Evolutionary conservation across 2,329 filamentous ascomycete species (phyloP), one percentile per base, ranked within the genome.

Genomic region (Ophiognomonia clavigignenti-juglandacearum): DNA sequence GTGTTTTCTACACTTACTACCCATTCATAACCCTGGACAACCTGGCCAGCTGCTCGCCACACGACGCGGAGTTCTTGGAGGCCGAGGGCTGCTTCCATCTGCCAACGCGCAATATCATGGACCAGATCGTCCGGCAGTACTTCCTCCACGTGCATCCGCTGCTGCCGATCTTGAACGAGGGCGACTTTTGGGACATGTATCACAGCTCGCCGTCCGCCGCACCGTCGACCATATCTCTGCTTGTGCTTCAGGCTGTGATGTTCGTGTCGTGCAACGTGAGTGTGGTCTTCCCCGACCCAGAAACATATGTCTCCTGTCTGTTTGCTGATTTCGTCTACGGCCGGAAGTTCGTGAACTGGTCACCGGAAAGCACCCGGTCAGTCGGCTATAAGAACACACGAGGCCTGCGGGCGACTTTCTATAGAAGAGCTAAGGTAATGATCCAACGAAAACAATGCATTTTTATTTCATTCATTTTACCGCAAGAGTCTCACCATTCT

Each of bases 231-330:
- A 57, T 66, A 31, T 67, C 74, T 13, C 62, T 77, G 27, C 65
- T 77, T 3, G 61, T 74, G 1, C 65, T 72, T 23, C 67, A 72
- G 45, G 64, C 68, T 3, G 66, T 77, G 43, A 53, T 74, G 8
- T 74, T 74, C 48, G 65, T 67, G 2, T 67, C 64, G 5, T 69
- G 65, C 48, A 69, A 68, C 48, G 63, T 64, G 48, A 55, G 61
- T 58, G 18, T n/a, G 14, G 7, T 9, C 4, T n/a, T 16, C 13
- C 20, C n/a, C n/a, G n/a, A n/a, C n/a, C n/a, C n/a, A n/a, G n/a
- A n/a, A n/a, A 14, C 6, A 13, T 4, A 31, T 4, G 14, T 16
- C 32, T 34, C 8, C 4, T 16, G 9, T 16, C n/a, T 16, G 13
- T 6, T 16, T n/a, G 16, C n/a, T 34, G 6, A 14, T 7, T n/a